Evolutionary conservation across 768 basidiomycete genomes (phyloP).

Genomic region (Peribolospora kevripleyi): DNA sequence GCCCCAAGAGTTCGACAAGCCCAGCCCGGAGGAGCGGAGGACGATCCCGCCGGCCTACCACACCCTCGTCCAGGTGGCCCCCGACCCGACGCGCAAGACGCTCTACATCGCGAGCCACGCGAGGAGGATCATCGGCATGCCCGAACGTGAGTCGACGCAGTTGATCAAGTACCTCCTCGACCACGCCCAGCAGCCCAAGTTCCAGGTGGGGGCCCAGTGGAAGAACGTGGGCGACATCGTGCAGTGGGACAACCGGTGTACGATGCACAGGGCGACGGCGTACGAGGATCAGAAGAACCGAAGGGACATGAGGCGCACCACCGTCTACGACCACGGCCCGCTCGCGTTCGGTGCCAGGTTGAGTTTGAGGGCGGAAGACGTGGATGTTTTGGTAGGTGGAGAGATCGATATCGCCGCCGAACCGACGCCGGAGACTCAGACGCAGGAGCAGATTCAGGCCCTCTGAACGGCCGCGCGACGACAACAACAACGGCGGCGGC

Average conservation of each 20-base stretch:
- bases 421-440: too few species aligned
- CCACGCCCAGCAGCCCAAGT: slow-evolving; percentile 10
- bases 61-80: slow-evolving; percentile 9
- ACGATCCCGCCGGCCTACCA: slow-evolving; percentile 12
- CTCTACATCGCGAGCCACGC: slow-evolving; percentile 11
- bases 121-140: slow-evolving; percentile 8
- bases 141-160: slow-evolving; percentile 7
- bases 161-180: slow-evolving; percentile 11
- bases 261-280: slow-evolving; percentile 10
- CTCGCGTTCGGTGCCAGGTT: too few species aligned
- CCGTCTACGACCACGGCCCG: slow-evolving; percentile 11
- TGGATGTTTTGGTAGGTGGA: too few species aligned
- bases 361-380: too few species aligned
- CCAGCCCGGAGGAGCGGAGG: slow-evolving; percentile 6
- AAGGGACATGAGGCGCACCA: slow-evolving; percentile 13
- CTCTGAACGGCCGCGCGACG: too few species aligned
- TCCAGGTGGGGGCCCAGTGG: slow-evolving; percentile 2
- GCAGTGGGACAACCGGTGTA: slow-evolving; percentile 9
- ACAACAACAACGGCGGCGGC: too few species aligned
- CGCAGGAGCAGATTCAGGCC: too few species aligned
- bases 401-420: too few species aligned
- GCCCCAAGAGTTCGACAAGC: slow-evolving; percentile 9
- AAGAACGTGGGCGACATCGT: slow-evolving; percentile 7
- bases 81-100: slow-evolving; percentile 8
- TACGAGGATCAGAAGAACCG: slow-evolving; percentile 13